These are phyloP conservation scores for Penicillium hordei DNA, from an alignment of 2,329 filamentous ascomycete species.

Conservation along the genomic window DNA sequence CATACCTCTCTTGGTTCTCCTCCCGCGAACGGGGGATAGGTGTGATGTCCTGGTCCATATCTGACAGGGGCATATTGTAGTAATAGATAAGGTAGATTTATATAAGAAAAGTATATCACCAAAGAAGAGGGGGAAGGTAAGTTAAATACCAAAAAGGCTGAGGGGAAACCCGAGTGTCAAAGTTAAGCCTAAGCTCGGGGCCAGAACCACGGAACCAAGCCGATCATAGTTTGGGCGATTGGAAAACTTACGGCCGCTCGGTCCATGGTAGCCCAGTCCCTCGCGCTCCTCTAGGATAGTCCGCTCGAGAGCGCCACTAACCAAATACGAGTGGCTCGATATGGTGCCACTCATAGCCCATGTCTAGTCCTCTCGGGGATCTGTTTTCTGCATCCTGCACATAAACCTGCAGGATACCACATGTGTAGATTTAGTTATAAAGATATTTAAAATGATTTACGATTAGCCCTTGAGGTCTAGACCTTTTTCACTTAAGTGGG, in stretches of 20 bases:
- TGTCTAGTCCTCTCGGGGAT: neutral
- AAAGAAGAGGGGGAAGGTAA: neutral
- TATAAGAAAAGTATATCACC: neutral
- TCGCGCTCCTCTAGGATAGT: neutral
- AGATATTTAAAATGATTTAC: neutral
- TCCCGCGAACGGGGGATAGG: conserved; percentile 41
- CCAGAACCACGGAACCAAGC: conserved; percentile 21
- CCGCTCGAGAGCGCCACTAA: conserved; percentile 2
- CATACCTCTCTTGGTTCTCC: conserved; percentile 49
- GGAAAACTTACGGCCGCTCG: conserved; percentile 16
- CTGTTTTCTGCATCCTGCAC: neutral
- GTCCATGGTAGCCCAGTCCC: conserved; percentile 3
- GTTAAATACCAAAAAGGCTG: conserved; percentile 14
- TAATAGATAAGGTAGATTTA: neutral
- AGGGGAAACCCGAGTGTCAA: conserved; percentile 17
- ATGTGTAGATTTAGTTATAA: neutral
- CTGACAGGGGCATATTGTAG: conserved; percentile 26
- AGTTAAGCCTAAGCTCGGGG: conserved; percentile 10
- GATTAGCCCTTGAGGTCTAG: neutral
- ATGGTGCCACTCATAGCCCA: neutral
- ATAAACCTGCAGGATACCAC: neutral
- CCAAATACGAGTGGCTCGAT: conserved; percentile 1
- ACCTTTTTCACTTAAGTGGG: neutral
- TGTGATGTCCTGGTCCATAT: conserved; percentile 33
- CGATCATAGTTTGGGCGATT: conserved; percentile 24